These are phyloP conservation scores for Gossypium aridum DNA, from an alignment of 441 rosid genomes.

Conservation along the genomic window DNA sequence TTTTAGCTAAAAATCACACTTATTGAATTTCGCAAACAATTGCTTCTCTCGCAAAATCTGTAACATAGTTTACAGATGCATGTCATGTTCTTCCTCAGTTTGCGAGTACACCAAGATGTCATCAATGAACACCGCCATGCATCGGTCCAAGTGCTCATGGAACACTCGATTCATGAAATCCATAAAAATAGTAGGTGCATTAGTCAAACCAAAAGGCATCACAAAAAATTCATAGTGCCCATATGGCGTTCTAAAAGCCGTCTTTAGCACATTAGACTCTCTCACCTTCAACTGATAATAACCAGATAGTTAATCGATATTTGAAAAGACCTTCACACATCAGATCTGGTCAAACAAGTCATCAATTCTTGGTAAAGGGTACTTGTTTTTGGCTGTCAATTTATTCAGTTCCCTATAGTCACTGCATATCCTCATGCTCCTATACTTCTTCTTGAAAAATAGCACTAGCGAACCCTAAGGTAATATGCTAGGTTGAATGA, in stretches of 20 bases:
- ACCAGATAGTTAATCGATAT: background rate
- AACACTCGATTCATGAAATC: background rate
- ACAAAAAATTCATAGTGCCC: background rate
- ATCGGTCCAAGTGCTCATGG: background rate
- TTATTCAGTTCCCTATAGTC: background rate
- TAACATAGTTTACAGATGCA: background rate
- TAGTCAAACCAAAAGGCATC: background rate
- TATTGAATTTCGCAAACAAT: too few species aligned
- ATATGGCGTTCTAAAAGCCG: background rate
- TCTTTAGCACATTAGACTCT: background rate
- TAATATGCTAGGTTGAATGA: background rate
- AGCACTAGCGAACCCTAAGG: background rate
- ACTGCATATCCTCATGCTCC: background rate
- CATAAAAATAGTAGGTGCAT: background rate
- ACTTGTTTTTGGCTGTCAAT: background rate
- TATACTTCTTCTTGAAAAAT: background rate
- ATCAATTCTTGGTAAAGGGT: background rate
- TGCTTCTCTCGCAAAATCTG: background rate
- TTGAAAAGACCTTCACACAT: too few species aligned
- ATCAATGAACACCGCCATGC: background rate
- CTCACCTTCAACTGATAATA: background rate
- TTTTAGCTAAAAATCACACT: background rate
- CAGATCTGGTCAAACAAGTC: background rate
- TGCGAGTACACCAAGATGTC: background rate
- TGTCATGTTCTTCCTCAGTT: background rate